Evolutionary conservation across 352 stramenopile genomes (phyloP).

Genomic region (Globisporangium spiculum): DNA sequence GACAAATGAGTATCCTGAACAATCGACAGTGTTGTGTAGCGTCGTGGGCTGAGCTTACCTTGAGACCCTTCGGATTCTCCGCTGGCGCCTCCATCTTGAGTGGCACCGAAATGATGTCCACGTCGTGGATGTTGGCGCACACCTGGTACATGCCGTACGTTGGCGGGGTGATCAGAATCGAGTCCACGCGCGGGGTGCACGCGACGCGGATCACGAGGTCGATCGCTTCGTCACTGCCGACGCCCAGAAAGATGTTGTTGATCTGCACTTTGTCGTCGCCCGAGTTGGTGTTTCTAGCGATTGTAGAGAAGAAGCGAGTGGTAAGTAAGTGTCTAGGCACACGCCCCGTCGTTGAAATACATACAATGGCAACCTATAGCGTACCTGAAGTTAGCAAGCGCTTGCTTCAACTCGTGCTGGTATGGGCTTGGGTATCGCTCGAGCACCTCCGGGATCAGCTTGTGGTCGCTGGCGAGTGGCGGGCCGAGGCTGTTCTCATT

Average conservation of each 20-base stretch:
- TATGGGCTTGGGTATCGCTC: constrained; percentile 97
- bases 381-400: constrained; percentile 81
- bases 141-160: constrained; percentile 99
- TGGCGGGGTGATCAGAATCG: constrained; percentile 95
- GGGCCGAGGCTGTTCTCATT: constrained; percentile 98
- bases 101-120: constrained; percentile 91
- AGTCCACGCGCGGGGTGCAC: constrained; percentile 90
- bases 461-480: constrained; percentile 69
- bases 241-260: constrained; percentile 97
- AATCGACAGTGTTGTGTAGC: not conserved
- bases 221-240: constrained; percentile 98
- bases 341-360: not conserved
- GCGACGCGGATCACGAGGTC: constrained; percentile 98
- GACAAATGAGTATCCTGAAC: too few species aligned
- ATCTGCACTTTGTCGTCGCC: constrained; percentile 56
- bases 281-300: constrained; percentile 46
- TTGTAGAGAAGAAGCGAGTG: not conserved
- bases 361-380: not conserved
- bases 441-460: constrained; percentile 70
- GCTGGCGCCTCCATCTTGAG: constrained; percentile 71
- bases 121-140: constrained; percentile 98
- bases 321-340: not conserved
- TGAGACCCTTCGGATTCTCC: constrained; percentile 67
- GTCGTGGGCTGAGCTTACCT: constrained; percentile 19
- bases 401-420: constrained; percentile 91